Base-by-base conservation (phyloP, 192 early-diverging fungal genomes). In the Entomortierella beljakovae region DNA sequence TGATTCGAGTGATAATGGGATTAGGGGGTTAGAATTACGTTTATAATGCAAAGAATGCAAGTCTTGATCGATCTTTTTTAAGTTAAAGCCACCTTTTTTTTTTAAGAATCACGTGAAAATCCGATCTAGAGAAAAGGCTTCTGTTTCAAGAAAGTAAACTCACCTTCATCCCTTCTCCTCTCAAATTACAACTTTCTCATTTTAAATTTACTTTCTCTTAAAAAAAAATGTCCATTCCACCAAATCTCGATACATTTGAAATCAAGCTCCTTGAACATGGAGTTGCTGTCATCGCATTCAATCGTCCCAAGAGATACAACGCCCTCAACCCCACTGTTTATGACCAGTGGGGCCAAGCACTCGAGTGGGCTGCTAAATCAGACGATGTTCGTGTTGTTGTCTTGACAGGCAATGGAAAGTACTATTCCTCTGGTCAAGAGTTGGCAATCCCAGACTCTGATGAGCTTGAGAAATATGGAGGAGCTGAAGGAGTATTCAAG, bases 381-480 rank as follows among this genome's bases (percentile, higher is more conserved):
- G 79, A 83, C 7, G 66, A 72, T 42, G 85, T 90, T n/a, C 87
- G 86, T 42, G 88, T 88, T 11, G 64, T 81, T 18, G 81, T 94
- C 9, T 37, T 92, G 37, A 92, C 90, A 6, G 92, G 92, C 54
- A 68, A 72, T 31, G 92, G 92, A 50, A 85, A 85, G 29, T 91
- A 86, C 55, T 94, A 82, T 74, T 83, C 84, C 9, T 85, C 88
- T 13, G 92, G 92, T 33, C 87, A 92, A 34, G 89, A 91, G 66
- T 69, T 93, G 56, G 11, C 55, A 23, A 32, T 64, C 2, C 70
- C 85, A 28, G 68, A 65, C 28, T 68, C 61, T 26, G 56, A 49
- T 23, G 75, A 69, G 18, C 7, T 76, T 18, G 75, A 70, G 46
- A 55, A 60, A 0, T 5, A 26, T 35, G 61, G 32, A 8, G 68